Percentiles rank a stretch among this genome's conserved stretches.
phyloP scores from a whole-genome alignment of 495 filamentous ascomycete species.

The Cercophora sp. region DNA sequence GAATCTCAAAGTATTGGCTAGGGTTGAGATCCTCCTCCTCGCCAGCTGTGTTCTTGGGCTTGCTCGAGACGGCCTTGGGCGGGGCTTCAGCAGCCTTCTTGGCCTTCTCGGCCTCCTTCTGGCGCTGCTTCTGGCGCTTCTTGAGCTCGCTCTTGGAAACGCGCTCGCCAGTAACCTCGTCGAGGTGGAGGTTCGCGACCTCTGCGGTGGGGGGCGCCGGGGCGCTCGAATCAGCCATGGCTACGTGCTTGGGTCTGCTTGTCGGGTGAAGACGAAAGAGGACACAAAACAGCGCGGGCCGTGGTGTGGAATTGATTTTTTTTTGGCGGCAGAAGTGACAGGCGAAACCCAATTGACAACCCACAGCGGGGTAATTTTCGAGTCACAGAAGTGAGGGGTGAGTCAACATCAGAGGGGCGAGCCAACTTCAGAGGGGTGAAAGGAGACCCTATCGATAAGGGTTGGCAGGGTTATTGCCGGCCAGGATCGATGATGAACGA shows the following conservation, averaged over 20 bases:
- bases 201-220: conserved; percentile 48
- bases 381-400: conserved; percentile 10
- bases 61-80: conserved; percentile 58
- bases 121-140: conserved; percentile 89
- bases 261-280: background rate
- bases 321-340: background rate
- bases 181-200: conserved; percentile 71
- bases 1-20: conserved; percentile 96
- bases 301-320: background rate
- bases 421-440: background rate
- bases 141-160: conserved; percentile 88
- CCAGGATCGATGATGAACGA: too few species aligned
- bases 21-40: conserved; percentile 63
- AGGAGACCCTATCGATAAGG: too few species aligned
- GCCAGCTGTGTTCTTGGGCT: conserved; percentile 57
- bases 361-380: conserved; percentile 20
- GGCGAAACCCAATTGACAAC: conserved; percentile 11
- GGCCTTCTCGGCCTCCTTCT: conserved; percentile 81
- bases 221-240: conserved; percentile 48
- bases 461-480: too few species aligned
- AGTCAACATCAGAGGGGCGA: conserved; percentile 17
- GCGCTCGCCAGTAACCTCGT: conserved; percentile 81
- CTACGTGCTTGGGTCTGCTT: conserved; percentile 1
- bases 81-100: conserved; percentile 76
- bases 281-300: background rate